Percentiles rank a stretch among this genome's conserved stretches.
These are phyloP conservation scores for Aspergillus avenaceus DNA, from an alignment of 495 filamentous ascomycete genomes.

Conservation along the genomic window DNA sequence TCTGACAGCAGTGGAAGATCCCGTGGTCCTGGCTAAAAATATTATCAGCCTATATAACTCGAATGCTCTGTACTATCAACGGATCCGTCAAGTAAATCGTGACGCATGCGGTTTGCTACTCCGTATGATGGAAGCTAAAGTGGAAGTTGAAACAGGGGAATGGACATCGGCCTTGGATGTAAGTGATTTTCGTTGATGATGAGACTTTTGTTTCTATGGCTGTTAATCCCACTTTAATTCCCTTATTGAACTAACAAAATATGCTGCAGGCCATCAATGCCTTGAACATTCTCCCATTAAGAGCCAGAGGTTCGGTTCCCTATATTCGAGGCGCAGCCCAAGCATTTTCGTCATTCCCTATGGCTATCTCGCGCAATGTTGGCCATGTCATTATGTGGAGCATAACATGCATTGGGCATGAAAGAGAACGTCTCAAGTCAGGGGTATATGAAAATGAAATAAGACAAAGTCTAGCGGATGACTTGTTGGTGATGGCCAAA, in stretches of 20 bases:
- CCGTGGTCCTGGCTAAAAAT: slow-evolving; percentile 67
- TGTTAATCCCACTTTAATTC: too few species aligned
- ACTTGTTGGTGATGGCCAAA: slow-evolving; percentile 70
- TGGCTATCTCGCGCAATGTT: slow-evolving; percentile 78
- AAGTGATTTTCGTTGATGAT: slow-evolving; percentile 35
- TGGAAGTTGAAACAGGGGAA: slow-evolving; percentile 58
- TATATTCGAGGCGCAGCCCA: slow-evolving; percentile 70
- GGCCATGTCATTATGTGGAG: slow-evolving; percentile 91
- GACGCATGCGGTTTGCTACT: slow-evolving; percentile 69
- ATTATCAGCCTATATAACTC: slow-evolving; percentile 78
- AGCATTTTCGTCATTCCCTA: slow-evolving; percentile 67
- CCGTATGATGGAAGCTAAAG: slow-evolving; percentile 73
- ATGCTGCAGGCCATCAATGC: slow-evolving; percentile 60
- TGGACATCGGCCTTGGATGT: slow-evolving; percentile 83
- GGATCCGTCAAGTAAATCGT: slow-evolving; percentile 62
- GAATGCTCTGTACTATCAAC: slow-evolving; percentile 67
- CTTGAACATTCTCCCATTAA: slow-evolving; percentile 73
- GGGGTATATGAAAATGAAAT: slow-evolving; percentile 71
- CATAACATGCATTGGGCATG: slow-evolving; percentile 72
- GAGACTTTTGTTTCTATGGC: background rate
- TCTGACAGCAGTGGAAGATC: slow-evolving; percentile 82
- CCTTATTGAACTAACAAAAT: too few species aligned
- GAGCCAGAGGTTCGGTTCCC: slow-evolving; percentile 62
- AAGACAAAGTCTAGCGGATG: slow-evolving; percentile 61
- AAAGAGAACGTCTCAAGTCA: slow-evolving; percentile 62